phyloP scores from a whole-genome alignment of 1,284 basidiomycete genomes.

The Ceratobasidium sp. region DNA sequence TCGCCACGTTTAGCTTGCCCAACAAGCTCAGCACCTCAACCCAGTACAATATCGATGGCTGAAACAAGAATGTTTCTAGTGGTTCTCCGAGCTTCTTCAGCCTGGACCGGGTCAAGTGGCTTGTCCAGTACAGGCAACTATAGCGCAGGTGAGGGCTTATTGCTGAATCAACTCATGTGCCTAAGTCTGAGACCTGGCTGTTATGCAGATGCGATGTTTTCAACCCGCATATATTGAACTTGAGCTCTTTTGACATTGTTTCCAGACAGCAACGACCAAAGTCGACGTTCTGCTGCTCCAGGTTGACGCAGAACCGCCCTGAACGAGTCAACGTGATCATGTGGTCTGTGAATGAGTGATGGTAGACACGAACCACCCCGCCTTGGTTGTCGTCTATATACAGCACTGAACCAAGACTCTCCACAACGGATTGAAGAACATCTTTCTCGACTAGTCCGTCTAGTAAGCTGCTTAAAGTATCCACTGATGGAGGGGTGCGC shows the following conservation, averaged over 20 bases:
- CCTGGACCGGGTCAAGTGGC: neutral
- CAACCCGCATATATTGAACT: conserved; percentile 29
- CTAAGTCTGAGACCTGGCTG: neutral
- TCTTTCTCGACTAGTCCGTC: neutral
- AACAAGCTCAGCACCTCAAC: too few relatives aligned
- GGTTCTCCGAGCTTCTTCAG: too few relatives aligned
- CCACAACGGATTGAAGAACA: neutral
- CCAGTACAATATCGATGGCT: too few relatives aligned
- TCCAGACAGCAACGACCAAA: conserved; percentile 15
- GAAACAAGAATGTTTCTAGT: too few relatives aligned
- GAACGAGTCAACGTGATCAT: too few relatives aligned
- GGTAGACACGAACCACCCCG: conserved; percentile 25
- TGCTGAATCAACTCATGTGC: neutral
- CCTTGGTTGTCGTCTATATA: neutral
- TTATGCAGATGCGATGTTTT: conserved; percentile 12
- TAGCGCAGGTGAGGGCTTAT: neutral
- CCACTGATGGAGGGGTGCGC: conserved; percentile 7
- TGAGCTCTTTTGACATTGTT: conserved; percentile 8
- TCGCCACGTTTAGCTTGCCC: too few relatives aligned
- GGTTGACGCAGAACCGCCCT: neutral
- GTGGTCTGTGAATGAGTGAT: conserved; percentile 20
- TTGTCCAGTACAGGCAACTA: conserved; percentile 14
- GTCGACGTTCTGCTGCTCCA: neutral
- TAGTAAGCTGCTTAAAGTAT: conserved; percentile 7
- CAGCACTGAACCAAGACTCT: conserved; percentile 30